phyloP scores from a whole-genome alignment of 805 yeast species.

The Teunomyces aglyptinius region DNA sequence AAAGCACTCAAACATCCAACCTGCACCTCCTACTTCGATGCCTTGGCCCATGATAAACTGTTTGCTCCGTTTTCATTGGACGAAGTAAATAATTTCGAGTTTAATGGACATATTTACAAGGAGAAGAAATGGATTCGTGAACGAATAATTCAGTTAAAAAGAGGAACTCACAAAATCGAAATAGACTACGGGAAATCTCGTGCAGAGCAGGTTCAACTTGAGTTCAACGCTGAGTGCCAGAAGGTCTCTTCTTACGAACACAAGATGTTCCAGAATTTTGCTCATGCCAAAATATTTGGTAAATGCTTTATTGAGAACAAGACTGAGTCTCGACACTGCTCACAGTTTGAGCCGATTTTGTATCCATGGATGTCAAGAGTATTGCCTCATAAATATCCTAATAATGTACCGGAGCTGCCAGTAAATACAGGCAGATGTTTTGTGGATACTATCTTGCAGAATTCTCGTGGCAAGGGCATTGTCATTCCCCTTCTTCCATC shows the following conservation, averaged over 20 bases:
- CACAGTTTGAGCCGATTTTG: conserved; percentile 12
- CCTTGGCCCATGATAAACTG: background rate
- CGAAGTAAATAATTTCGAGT: conserved; percentile 5
- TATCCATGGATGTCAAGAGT: conserved; percentile 33
- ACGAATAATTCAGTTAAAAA: conserved; percentile 14
- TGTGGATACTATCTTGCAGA: conserved; percentile 9
- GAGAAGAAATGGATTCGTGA: conserved; percentile 25
- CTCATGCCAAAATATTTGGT: conserved; percentile 25
- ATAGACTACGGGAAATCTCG: conserved; percentile 12
- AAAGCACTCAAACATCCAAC: background rate
- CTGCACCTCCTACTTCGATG: background rate
- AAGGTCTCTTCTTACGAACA: conserved; percentile 16
- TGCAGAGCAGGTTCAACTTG: conserved; percentile 9
- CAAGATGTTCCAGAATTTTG: conserved; percentile 16
- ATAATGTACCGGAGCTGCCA: background rate
- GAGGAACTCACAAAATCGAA: conserved; percentile 13
- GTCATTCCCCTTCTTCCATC: conserved; percentile 28
- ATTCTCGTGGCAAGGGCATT: conserved; percentile 28
- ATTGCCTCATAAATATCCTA: conserved; percentile 16
- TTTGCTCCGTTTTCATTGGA: background rate
- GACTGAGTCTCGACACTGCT: conserved; percentile 8
- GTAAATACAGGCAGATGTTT: conserved; percentile 10
- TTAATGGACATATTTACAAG: conserved; percentile 23
- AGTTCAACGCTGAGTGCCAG: conserved; percentile 8
- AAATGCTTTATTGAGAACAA: conserved; percentile 18